Evolutionary conservation across 2,329 filamentous ascomycete species (phyloP), one percentile per base, ranked within the genome.

Genomic region (Didymella arachidicola): DNA sequence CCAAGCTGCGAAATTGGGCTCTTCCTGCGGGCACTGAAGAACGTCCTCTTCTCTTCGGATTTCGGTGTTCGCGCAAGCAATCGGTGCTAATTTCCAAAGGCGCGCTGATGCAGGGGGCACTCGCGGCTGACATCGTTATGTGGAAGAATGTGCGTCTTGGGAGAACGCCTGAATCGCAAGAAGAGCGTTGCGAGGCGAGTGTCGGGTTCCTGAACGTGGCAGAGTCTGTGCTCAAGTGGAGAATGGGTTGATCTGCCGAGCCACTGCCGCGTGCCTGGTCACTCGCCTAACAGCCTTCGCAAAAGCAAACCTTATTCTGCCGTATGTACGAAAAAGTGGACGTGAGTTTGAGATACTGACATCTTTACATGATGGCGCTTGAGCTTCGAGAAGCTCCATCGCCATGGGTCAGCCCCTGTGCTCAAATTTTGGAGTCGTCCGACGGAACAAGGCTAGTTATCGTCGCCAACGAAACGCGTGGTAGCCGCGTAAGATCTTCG

Each of bases 121-220:
- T 16, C 14, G 45, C 45, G 45, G 44, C 49, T 53, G 56, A 46
- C 49, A 53, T 41, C 25, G 55, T 49, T 32, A 53, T 34, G 10
- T 45, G 50, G 39, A 53, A 58, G 43, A 44, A 44, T 27, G 25
- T 26, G 55, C 55, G 49, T 30, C 50, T 59, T 53, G 44, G 44
- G n/a, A 25, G 45, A 53, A 38, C 36, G 49, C 49, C 49, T 59
- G 41, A 54, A 29, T 45, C 32, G 18, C 25, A 41, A 59, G 50
- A 50, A 44, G 55, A 53, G 49, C 26, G 22, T 22, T 22, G 26
- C 47, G 11, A 46, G 27, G 54, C 54, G 46, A 53, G 29, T 48
- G 30, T 48, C 50, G 48, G 46, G 50, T 54, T 54, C 32, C 45
- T 59, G 45, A 54, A 51, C 46, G 41, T 54, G 46, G 56, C 50